Conservation (phyloP, 495 filamentous ascomycete genomes). For the Echria macrotheca region DNA sequence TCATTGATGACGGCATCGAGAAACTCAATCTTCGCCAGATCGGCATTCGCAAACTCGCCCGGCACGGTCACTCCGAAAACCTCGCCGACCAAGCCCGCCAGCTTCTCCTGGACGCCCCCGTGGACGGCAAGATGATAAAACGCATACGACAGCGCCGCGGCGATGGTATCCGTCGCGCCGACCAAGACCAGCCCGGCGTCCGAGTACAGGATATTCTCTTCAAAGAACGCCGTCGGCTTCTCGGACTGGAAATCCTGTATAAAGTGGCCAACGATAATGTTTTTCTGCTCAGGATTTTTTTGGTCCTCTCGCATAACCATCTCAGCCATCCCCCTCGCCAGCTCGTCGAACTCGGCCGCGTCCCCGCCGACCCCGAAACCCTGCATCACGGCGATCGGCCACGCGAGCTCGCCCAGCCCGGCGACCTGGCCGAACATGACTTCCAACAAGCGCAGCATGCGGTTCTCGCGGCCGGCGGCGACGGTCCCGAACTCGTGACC, state of each 20-base stretch:
- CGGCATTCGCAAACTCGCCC: constrained; percentile 9
- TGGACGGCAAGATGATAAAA: constrained; percentile 17
- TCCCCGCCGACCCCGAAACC: constrained; percentile 2
- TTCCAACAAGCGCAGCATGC: constrained; percentile 19
- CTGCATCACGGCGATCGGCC: constrained; percentile 14
- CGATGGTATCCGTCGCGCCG: constrained; percentile 20
- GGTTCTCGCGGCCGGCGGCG: constrained; percentile 11
- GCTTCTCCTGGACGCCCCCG: background rate
- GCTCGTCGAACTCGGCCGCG: constrained; percentile 12
- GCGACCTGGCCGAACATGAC: constrained; percentile 15
- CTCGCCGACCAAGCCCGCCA: constrained; percentile 2
- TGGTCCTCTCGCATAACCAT: background rate
- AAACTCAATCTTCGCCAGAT: constrained; percentile 19
- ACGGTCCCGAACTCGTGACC: constrained; percentile 11
- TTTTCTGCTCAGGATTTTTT: background rate
- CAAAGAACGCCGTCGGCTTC: constrained; percentile 16
- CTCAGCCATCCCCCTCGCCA: constrained; percentile 12
- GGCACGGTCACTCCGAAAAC: constrained; percentile 13
- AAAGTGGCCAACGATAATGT: constrained; percentile 18
- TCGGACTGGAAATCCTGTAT: constrained; percentile 12
- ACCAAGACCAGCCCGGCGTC: constrained; percentile 16
- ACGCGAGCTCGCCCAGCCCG: constrained; percentile 13
- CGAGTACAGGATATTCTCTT: constrained; percentile 13
- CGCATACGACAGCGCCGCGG: constrained; percentile 9
- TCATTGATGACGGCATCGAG: constrained; percentile 51